phyloP scores from a whole-genome alignment of 1,139 yeast genomes.

The Pichia inconspicua region DNA sequence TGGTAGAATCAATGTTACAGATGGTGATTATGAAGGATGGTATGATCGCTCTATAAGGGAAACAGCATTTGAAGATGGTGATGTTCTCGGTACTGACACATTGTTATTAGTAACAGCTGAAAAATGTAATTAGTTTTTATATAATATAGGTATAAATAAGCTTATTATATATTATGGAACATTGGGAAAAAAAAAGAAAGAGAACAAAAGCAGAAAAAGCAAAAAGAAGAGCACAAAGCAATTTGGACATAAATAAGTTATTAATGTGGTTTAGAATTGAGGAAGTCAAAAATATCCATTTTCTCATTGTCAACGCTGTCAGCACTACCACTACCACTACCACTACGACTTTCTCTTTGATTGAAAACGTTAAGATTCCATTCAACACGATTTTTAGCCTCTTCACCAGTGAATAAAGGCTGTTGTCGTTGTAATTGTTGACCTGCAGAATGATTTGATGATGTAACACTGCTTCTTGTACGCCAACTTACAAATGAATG shows the following conservation, averaged over 20 bases:
- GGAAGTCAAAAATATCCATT: slow-evolving; percentile 8
- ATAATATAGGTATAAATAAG: not conserved
- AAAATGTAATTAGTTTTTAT: not conserved
- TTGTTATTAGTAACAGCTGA: slow-evolving; percentile 7
- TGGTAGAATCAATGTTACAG: not conserved
- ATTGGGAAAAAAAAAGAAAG: no score
- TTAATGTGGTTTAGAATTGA: slow-evolving; percentile 1
- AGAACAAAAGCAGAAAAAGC: not conserved
- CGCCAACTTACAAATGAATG: not conserved
- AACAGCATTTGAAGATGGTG: slow-evolving; percentile 6
- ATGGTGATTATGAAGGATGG: not conserved
- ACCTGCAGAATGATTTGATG: not conserved
- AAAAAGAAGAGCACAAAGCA: not conserved
- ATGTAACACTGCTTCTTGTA: not conserved
- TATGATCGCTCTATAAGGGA: not conserved
- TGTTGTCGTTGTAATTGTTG: not conserved
- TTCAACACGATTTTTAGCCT: not conserved
- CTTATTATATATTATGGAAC: no score
- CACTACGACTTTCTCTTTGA: not conserved
- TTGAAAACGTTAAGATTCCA: slow-evolving; percentile 9
- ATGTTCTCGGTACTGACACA: slow-evolving; percentile 4
- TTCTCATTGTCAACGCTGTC: slow-evolving; percentile 1
- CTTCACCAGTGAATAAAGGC: not conserved
- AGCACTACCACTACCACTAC: not conserved
- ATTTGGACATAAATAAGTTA: no score